Evolutionary conservation across 2,329 filamentous ascomycete genomes (phyloP).

Genomic region (Aspergillus jensenii): DNA sequence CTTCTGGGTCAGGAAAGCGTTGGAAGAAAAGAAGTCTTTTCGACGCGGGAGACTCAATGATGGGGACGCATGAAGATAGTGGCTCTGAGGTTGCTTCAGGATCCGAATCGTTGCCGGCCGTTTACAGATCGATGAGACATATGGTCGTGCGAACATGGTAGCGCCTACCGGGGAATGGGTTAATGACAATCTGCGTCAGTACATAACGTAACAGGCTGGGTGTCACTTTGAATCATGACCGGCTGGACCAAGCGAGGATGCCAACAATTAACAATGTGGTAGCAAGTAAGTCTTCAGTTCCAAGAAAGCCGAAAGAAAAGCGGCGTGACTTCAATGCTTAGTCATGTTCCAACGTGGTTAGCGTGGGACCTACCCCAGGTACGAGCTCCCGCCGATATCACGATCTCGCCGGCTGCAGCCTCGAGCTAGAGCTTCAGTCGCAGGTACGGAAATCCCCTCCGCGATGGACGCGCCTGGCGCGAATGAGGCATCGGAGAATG

Average conservation of each 20-base stretch:
- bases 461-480: slow-evolving; percentile 42
- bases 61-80: slow-evolving; percentile 34
- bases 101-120: slow-evolving; percentile 24
- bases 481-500: slow-evolving; percentile 26
- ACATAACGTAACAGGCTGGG: slow-evolving; percentile 3
- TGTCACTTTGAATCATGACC: background rate
- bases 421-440: slow-evolving; percentile 20
- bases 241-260: background rate
- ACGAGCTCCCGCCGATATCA: slow-evolving; percentile 14
- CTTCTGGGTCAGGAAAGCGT: slow-evolving; percentile 52
- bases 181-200: background rate
- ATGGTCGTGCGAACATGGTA: slow-evolving; percentile 35
- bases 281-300: background rate
- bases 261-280: background rate
- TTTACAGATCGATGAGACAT: slow-evolving; percentile 34
- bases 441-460: slow-evolving; percentile 25
- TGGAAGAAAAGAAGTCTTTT: slow-evolving; percentile 67
- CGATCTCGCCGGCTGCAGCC: slow-evolving; percentile 4
- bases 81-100: slow-evolving; percentile 31
- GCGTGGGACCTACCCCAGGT: slow-evolving; percentile 14
- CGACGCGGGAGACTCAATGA: slow-evolving; percentile 47
- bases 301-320: background rate
- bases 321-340: slow-evolving; percentile 8
- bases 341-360: slow-evolving; percentile 7
- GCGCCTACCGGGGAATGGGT: slow-evolving; percentile 20